Evolutionary conservation across 169 alveolate genomes (phyloP), one percentile per base, ranked within the genome.

Genomic region (Blepharisma undulans): DNA sequence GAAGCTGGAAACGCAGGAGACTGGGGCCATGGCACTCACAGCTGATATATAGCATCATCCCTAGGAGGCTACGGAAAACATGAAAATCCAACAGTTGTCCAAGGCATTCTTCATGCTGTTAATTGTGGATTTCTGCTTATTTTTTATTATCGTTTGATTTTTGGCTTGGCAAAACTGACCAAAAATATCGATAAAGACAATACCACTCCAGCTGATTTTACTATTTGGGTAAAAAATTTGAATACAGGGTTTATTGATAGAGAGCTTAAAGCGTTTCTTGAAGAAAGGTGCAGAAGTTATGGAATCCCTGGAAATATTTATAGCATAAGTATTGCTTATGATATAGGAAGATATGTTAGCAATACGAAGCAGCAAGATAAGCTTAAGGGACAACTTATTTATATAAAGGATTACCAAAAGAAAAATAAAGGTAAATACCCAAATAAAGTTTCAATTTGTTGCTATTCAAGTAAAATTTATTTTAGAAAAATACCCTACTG

Each of bases 151-250:
- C 14, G 3, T 2, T 18, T 48, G 14, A 48, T 48, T 48, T 12
- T 48, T 10, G 66, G 66, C 12, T 18, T 48, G 7, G 7, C 66
- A 48, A 48, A 48, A 48, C 14, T 48, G 12, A 2, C 66, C 66
- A 48, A 18, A 48, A 48, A 48, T 48, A 12, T 78, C 86, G 89
- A 84, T 29, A n/a, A 22, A 48, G 36, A 84, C 60, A 32, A 22
- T 48, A 59, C 21, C 29, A 84, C 89, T 12, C 89, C 89, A 2
- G 25, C 79, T 25, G 89, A 84, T 30, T 84, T 84, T 30, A 84
- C 89, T 25, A 21, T 59, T 48, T 36, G 72, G 72, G 77, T 84
- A 1, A 18, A 84, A 84, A 76, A 76, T 32, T 76, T 84, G 12
- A 72, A 72, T n/a, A 1, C 8, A 19, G 19, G 36, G 6, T 29